Percentiles rank a stretch among this genome's conserved stretches.
Evolutionary conservation across 192 early-diverging fungal genomes (phyloP).

Genomic region (Mortierella alpina): DNA sequence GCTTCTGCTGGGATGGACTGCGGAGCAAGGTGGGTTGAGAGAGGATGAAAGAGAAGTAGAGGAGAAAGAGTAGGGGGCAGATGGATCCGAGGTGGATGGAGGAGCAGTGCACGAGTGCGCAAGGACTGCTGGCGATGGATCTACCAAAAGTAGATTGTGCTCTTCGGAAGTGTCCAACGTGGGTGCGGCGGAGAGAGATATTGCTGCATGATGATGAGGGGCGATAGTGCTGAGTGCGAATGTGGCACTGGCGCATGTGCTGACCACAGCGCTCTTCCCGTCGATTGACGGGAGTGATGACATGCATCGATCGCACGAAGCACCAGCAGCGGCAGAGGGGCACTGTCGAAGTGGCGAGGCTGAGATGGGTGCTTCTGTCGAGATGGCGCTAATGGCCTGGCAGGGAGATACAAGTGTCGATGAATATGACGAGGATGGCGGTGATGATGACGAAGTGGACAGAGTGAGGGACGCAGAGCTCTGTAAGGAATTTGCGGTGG

Average conservation of each 20-base stretch:
- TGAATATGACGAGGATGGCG: no score
- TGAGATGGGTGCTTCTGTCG: neutral
- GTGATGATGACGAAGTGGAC: neutral
- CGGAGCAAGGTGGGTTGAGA: neutral
- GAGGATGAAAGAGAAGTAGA: neutral
- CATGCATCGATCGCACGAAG: neutral
- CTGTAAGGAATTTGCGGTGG: neutral
- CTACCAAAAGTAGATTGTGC: no score
- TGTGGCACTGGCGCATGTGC: no score
- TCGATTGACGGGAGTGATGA: constrained; percentile 5
- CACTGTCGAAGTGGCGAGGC: neutral
- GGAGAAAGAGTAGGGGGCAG: neutral
- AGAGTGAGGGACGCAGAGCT: constrained; percentile 8
- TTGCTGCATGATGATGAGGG: no score
- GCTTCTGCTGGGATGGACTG: neutral
- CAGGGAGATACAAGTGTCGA: no score
- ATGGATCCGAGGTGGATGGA: neutral
- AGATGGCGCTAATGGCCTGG: neutral
- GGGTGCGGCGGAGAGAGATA: neutral
- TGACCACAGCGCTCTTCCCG: neutral
- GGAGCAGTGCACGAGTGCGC: no score
- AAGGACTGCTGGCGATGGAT: no score
- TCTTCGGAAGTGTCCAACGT: no score
- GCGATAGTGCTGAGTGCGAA: no score
- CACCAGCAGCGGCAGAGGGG: neutral